Percentiles rank a stretch among this genome's conserved stretches.
Conservation (phyloP, 768 basidiomycete species). For the Lactarius pseudohatsudake region DNA sequence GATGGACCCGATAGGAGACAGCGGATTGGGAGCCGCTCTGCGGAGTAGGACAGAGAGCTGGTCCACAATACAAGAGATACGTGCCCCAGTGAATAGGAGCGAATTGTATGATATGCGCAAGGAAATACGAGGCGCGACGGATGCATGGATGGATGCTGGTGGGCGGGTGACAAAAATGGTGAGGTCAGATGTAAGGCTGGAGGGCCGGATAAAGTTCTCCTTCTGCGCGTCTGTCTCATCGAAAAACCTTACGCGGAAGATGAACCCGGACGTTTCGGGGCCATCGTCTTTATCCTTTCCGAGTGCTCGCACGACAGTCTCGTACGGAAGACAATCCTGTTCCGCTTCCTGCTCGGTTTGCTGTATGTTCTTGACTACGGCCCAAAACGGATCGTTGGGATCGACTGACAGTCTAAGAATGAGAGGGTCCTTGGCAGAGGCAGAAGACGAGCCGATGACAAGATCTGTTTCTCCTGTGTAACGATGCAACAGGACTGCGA, state of each 20-base stretch:
- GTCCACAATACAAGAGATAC: constrained; percentile 78
- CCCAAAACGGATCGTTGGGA: constrained; percentile 85
- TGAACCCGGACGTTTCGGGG: constrained; percentile 51
- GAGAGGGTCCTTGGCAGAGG: constrained; percentile 71
- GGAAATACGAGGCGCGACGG: constrained; percentile 72
- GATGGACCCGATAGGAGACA: constrained; percentile 72
- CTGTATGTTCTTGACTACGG: constrained; percentile 82
- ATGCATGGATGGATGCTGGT: constrained; percentile 61
- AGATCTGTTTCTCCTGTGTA: constrained; percentile 96
- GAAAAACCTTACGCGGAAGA: constrained; percentile 96
- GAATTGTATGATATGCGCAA: constrained; percentile 93
- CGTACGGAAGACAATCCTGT: constrained; percentile 77
- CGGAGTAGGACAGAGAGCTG: constrained; percentile 81
- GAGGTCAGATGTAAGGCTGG: constrained; percentile 86
- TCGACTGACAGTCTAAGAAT: constrained; percentile 82
- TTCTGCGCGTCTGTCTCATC: constrained; percentile 80
- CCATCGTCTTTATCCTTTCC: constrained; percentile 63
- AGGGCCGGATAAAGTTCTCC: constrained; percentile 73
- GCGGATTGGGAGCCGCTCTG: constrained; percentile 65
- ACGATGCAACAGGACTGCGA: constrained; percentile 85
- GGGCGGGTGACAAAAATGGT: constrained; percentile 85
- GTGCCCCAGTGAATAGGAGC: constrained; percentile 77
- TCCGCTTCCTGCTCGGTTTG: constrained; percentile 82
- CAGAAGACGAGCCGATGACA: constrained; percentile 85
- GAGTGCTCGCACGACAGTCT: constrained; percentile 67